These are phyloP conservation scores for Pichia thaimueangensis DNA, from an alignment of 805 yeast species.

Conservation along the genomic window DNA sequence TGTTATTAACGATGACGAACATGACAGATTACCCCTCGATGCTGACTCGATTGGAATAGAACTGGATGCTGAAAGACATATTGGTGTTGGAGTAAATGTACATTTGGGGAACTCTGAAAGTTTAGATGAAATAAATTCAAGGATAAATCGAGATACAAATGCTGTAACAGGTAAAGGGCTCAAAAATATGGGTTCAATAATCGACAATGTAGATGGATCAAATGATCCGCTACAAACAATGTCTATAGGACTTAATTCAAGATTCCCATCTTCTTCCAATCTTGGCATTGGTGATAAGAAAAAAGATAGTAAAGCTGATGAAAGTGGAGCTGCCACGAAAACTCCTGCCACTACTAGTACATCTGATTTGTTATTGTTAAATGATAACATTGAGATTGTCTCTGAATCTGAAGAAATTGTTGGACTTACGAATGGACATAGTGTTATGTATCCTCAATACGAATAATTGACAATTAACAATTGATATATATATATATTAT, in stretches of 20 bases:
- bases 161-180: neutral
- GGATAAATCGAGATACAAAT: neutral
- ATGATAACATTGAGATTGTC: slow-evolving; percentile 28
- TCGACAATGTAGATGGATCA: neutral
- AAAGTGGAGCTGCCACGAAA: slow-evolving; percentile 1
- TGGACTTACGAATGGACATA: slow-evolving; percentile 29
- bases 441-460: too few species aligned
- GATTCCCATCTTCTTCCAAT: neutral
- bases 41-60: neutral
- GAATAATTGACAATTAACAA: too few species aligned
- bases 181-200: neutral
- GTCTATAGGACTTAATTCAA: neutral
- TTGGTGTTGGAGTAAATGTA: slow-evolving; percentile 6
- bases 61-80: neutral
- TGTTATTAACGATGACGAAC: too few species aligned
- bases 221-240: neutral
- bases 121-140: slow-evolving; percentile 3
- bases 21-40: neutral
- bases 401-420: slow-evolving; percentile 31
- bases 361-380: slow-evolving; percentile 25
- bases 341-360: slow-evolving; percentile 28
- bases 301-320: neutral
- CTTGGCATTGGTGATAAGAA: neutral
- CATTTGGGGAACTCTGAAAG: slow-evolving; percentile 4
- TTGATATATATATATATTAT: too few species aligned